Conservation (phyloP, 345 rosid genomes). For the Firmiana major region DNA sequence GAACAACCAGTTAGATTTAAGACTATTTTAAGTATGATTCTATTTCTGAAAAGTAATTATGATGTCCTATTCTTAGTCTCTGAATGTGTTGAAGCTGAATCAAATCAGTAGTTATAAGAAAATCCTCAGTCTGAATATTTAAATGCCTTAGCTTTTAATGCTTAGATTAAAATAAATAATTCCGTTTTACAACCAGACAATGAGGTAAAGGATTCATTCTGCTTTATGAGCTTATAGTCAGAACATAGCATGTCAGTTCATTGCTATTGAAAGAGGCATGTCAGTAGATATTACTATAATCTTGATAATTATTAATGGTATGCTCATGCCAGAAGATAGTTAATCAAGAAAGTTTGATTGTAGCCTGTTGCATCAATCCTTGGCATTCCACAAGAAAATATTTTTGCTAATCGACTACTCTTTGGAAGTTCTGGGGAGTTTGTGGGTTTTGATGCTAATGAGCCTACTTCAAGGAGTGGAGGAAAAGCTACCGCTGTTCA, state of each 20-base stretch:
- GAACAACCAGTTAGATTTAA: background rate
- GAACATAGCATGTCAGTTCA: background rate
- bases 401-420: constrained; percentile 82
- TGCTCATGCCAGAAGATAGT: background rate
- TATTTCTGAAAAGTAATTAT: background rate
- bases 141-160: background rate
- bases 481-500: constrained; percentile 94
- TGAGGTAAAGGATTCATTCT: background rate
- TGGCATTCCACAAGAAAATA: constrained; percentile 70
- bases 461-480: constrained; percentile 94
- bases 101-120: background rate
- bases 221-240: background rate
- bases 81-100: background rate
- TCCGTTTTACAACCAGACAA: background rate
- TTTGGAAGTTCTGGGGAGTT: constrained; percentile 75
- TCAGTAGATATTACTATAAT: background rate
- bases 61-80: background rate
- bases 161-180: background rate
- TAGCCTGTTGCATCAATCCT: constrained; percentile 92
- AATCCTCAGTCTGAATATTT: background rate
- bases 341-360: constrained; percentile 19
- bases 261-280: background rate
- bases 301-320: background rate
- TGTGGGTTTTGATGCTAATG: constrained; percentile 71
- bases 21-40: background rate